A percentile compares a stretch with the other conserved stretches of the same genome.
Evolutionary conservation across 768 basidiomycete genomes (phyloP).

Genomic region (Hericium rajendrae): DNA sequence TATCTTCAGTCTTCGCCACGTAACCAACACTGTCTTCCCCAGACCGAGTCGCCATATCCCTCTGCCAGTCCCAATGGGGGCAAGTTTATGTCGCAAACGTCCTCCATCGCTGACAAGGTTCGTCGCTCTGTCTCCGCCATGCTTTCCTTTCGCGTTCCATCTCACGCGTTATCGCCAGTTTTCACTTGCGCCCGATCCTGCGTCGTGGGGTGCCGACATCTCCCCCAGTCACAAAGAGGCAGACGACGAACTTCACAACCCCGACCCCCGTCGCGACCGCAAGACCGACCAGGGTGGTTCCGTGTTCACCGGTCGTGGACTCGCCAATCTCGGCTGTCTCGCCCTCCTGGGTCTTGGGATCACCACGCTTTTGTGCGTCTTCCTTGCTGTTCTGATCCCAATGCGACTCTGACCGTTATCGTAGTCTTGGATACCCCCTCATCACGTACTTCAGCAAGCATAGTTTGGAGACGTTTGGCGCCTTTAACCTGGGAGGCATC

Average conservation of each 20-base stretch:
- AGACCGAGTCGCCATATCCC: conserved; percentile 2
- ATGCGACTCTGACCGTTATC: background rate
- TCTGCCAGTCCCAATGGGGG: background rate
- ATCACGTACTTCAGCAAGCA: conserved; percentile 20
- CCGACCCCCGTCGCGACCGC: conserved; percentile 21
- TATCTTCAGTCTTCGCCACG: conserved; percentile 4
- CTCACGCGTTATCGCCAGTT: conserved; percentile 2
- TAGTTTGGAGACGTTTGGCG: conserved; percentile 22
- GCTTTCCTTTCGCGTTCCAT: background rate
- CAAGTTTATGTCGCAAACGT: background rate
- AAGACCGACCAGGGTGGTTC: conserved; percentile 26
- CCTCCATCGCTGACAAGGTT: background rate
- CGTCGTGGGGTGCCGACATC: conserved; percentile 21
- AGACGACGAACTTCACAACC: conserved; percentile 25
- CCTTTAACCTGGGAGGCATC: conserved; percentile 37
- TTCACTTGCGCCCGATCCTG: conserved; percentile 21
- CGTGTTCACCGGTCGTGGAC: conserved; percentile 29
- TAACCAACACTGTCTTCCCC: background rate
- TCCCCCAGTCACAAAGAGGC: conserved; percentile 14
- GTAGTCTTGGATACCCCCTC: conserved; percentile 28
- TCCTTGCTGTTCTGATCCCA: background rate
- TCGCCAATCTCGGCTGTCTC: conserved; percentile 31
- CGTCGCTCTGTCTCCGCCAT: background rate
- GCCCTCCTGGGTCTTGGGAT: conserved; percentile 2
- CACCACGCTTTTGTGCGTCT: conserved; percentile 11